phyloP scores from a whole-genome alignment of 2,329 filamentous ascomycete species.

The Tolypocladium pustulatum region DNA sequence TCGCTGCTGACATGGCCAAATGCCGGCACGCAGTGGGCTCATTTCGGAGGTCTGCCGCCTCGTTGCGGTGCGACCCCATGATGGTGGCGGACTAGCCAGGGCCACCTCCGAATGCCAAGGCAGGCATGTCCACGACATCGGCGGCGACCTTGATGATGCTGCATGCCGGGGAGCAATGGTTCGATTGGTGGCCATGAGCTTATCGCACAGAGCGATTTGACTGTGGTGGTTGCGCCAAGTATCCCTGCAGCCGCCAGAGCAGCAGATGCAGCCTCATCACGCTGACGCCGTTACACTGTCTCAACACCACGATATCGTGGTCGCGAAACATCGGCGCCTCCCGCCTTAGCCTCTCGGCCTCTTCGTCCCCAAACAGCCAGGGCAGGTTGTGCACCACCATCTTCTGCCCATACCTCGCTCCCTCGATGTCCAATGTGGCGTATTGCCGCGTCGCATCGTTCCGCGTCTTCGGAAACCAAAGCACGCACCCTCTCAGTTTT shows the following conservation, averaged over 20 bases:
- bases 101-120: not conserved
- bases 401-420: slow-evolving; percentile 19
- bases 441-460: slow-evolving; percentile 22
- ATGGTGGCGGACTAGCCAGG: not conserved
- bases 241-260: slow-evolving; percentile 51
- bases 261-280: slow-evolving; percentile 35
- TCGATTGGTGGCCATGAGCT: not conserved
- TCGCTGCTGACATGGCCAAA: not conserved
- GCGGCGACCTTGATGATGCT: not conserved
- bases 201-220: not conserved
- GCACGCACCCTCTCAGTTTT: slow-evolving; percentile 31
- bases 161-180: not conserved
- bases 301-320: slow-evolving; percentile 31
- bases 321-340: slow-evolving; percentile 23
- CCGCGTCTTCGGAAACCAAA: slow-evolving; percentile 26
- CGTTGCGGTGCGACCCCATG: not conserved
- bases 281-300: slow-evolving; percentile 21
- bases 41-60: not conserved
- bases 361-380: slow-evolving; percentile 38
- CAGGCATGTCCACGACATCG: not conserved
- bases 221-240: slow-evolving; percentile 19
- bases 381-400: slow-evolving; percentile 43
- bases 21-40: not conserved
- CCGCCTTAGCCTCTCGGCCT: slow-evolving; percentile 26
- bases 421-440: slow-evolving; percentile 32